phyloP scores from a whole-genome alignment of 139 green algal genomes.

The Chlamydomonas sp. region DNA sequence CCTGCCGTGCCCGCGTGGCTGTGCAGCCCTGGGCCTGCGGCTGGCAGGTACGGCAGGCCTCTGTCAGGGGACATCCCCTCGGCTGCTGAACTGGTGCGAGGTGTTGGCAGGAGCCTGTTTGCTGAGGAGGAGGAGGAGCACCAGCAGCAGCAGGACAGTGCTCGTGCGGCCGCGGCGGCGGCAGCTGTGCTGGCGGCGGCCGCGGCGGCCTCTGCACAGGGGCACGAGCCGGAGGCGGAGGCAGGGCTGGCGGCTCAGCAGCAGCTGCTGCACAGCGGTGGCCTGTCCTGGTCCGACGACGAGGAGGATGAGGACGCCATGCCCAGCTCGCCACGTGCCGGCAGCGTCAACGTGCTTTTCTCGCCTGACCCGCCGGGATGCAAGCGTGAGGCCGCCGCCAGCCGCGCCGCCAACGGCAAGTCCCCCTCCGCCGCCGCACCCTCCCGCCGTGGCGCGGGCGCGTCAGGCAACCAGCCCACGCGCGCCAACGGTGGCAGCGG shows the following conservation, averaged over 20 bases:
- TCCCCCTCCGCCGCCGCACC: neutral
- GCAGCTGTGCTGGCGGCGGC: neutral
- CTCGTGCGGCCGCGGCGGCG: neutral
- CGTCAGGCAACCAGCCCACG: neutral
- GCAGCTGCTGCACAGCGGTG: no score
- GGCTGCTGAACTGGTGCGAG: neutral
- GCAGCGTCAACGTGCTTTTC: conserved; percentile 22
- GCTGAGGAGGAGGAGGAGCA: conserved; percentile 25
- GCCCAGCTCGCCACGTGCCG: conserved; percentile 8
- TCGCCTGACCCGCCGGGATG: neutral
- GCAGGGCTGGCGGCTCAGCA: no score
- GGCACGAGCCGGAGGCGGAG: no score
- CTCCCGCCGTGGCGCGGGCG: neutral
- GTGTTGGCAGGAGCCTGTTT: neutral
- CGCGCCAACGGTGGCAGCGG: no score
- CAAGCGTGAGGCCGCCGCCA: no score
- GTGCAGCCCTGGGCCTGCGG: no score
- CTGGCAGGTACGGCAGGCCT: no score
- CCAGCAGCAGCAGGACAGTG: no score
- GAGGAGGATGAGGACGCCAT: neutral
- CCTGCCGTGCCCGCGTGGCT: no score
- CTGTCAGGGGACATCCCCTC: neutral
- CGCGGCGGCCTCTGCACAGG: neutral
- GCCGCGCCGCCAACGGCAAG: no score
- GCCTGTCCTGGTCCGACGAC: no score